Evolutionary conservation across 2,329 filamentous ascomycete species (phyloP), one percentile per base, ranked within the genome.

Genomic region (Phoma sp.): DNA sequence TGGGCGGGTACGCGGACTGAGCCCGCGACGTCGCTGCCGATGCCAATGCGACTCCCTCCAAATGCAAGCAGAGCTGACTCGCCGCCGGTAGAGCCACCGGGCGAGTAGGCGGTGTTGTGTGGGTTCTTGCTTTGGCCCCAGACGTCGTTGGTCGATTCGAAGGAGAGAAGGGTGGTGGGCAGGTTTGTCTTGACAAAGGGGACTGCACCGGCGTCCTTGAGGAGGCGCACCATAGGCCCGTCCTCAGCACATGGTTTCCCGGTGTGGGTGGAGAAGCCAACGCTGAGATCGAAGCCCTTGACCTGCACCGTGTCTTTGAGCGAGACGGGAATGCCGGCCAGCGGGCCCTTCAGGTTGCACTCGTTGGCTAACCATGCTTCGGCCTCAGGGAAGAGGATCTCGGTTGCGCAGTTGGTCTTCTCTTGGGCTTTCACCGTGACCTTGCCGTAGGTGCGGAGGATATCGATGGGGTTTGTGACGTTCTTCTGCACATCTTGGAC

Each of bases 111-210:
- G n/a, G 77, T 76, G 69, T 92, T 92, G 75, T 96, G 91, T 0
- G 93, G 92, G 71, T 96, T 97, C 14, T 83, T 87, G 61, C 84
- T 88, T 26, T 87, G 84, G 7, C 93, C 93, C 91, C 93, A 98
- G 17, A 97, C 80, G 56, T 87, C 84, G 64, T 88, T 89, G 45
- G 86, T 85, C 14, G 89, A 92, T 74, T 96, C 92, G 66, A 96
- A 96, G 52, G 89, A 92, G 33, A 96, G 81, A 1, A 96, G 83
- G 0, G 92, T 96, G 51, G 93, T 89, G 5, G 93, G 93, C 2
- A 96, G 74, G 58, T 95, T 95, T 0, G 93, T 97, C 80, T 97
- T 98, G 60, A 93, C 91, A 71, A 96, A 96, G 0, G 93, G 93
- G 2, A 97, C 83, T 0, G 93, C 92, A 18, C 93, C 90, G 2